phyloP scores from a whole-genome alignment of 352 stramenopile genomes.

The Globisporangium irregulare region DNA sequence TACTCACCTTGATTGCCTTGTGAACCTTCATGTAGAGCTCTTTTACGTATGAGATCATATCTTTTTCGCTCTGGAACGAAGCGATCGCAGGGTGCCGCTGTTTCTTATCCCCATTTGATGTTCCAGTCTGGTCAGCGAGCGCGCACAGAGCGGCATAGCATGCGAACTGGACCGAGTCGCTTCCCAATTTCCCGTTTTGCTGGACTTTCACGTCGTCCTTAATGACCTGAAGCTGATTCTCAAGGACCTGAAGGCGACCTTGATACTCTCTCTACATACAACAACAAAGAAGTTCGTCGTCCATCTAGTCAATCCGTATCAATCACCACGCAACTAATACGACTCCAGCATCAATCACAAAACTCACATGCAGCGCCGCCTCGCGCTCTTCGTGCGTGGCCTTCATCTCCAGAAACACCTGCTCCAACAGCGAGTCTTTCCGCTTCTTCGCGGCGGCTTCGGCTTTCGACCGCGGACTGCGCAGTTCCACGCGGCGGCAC shows the following conservation, averaged over 20 bases:
- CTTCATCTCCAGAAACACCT: conserved; percentile 50
- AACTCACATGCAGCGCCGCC: conserved; percentile 37
- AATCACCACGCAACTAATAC: background rate
- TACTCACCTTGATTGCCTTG: background rate
- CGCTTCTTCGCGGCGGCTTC: conserved; percentile 14
- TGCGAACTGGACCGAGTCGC: conserved; percentile 16
- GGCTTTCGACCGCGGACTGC: conserved; percentile 17
- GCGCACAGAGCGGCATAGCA: conserved; percentile 51
- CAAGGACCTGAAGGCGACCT: conserved; percentile 29
- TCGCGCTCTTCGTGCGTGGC: conserved; percentile 51
- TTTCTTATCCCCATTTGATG: background rate
- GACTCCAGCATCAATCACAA: background rate
- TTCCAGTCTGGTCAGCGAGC: conserved; percentile 28
- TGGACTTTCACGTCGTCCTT: conserved; percentile 11
- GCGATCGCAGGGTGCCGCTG: conserved; percentile 23
- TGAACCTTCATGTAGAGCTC: conserved; percentile 37
- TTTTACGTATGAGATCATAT: conserved; percentile 32
- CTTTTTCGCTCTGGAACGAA: conserved; percentile 29
- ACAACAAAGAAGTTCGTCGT: background rate
- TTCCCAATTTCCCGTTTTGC: background rate
- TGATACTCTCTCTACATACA: conserved; percentile 35
- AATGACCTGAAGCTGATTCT: conserved; percentile 24
- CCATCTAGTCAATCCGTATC: background rate
- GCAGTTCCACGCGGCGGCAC: conserved; percentile 58
- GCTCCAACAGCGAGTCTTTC: conserved; percentile 36